Evolutionary conservation across 2,329 filamentous ascomycete genomes (phyloP).

Genomic region (Pseudogymnoascus sp.): DNA sequence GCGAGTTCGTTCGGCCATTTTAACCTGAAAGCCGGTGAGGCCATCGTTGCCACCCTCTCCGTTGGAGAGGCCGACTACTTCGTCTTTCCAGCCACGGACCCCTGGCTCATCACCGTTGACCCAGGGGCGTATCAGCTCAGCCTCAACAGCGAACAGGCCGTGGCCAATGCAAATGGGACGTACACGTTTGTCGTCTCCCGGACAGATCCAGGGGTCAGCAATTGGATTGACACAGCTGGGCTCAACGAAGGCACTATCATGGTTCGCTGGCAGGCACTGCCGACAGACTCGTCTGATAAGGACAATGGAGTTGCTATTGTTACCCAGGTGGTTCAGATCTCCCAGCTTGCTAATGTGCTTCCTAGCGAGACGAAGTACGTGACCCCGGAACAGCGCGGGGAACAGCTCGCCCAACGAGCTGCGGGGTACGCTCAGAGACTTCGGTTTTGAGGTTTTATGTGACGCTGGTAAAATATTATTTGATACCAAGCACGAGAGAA

Average conservation of each 20-base stretch:
- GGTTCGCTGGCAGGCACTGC: background rate
- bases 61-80: background rate
- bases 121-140: background rate
- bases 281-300: background rate
- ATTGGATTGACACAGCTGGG: background rate
- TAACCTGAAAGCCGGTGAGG: background rate
- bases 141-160: background rate
- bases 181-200: background rate
- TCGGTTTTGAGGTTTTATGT: background rate
- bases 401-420: background rate
- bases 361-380: background rate
- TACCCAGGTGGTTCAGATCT: background rate
- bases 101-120: background rate
- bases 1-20: background rate
- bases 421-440: background rate
- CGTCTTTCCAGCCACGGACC: background rate
- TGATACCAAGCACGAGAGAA: background rate
- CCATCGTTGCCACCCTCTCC: background rate
- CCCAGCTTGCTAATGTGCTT: background rate
- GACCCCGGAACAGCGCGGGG: background rate
- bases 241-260: background rate
- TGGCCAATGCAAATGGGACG: background rate
- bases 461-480: background rate
- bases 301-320: background rate
- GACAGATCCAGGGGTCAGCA: background rate